Evolutionary conservation across 2,329 filamentous ascomycete genomes (phyloP), one percentile per base, ranked within the genome.

Genomic region (Fusarium robinianum): DNA sequence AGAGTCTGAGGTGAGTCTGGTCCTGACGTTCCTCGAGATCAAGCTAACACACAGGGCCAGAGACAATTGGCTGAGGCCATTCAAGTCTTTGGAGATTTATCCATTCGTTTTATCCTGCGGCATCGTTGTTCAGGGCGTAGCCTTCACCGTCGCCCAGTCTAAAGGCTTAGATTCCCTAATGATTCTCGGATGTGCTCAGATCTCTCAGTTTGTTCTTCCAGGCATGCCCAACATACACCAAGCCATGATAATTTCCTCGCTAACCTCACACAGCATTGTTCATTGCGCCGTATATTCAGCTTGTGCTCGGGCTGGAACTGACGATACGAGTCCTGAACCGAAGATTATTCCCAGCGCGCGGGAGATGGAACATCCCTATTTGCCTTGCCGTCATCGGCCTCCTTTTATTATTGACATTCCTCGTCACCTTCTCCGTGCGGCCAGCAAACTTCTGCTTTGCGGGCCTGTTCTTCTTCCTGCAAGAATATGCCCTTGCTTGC

Each of bases 381-480:
- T 87, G 83, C 62, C 64, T 83, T 19, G 71, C 64, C 14, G 61
- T 75, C 9, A 65, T 84, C 17, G 64, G 74, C 12, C 62, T 79
- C 31, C 68, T 82, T 44, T 61, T 79, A 14, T 61, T 87, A 22
- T 64, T 68, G 24, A 81, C 78, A 14, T 84, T 83, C 66, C 67
- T 83, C 24, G 76, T 84, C 17, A 80, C 82, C 11, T 69, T 78
- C 41, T 71, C 80, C 35, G 68, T 77, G 49, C 73, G 70, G 5
- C 76, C 83, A 29, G 73, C 74, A 5, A 76, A 83, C 51, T 74
- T 77, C 38, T 88, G 85, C 67, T 83, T 87, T 56, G 82, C 81
- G 16, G 83, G 81, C 5, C 71, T 88, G 6, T 80, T 87, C 53
- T 87, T 81, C 80, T 85, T 85, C 49, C 70, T 87, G 27, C 73